Evolutionary conservation across 441 rosid genomes (phyloP), one percentile per base, ranked within the genome.

Genomic region (Eruca vesicaria): DNA sequence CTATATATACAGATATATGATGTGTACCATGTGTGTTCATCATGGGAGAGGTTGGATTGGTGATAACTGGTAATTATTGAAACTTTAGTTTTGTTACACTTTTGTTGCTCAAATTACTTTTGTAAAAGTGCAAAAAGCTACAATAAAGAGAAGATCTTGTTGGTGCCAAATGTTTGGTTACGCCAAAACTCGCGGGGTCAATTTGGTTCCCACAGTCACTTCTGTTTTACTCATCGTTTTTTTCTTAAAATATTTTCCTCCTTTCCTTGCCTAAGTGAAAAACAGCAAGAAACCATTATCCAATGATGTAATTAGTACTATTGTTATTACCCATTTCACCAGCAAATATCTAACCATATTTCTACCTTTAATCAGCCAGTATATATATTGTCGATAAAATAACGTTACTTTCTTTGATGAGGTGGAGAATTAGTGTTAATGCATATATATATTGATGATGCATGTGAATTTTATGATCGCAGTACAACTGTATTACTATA

Each of bases 121-220:
- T 62, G 73, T 29, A 73, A 78, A 78, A 78, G 74, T 78, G 70
- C 65, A 62, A 72, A 78, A 78, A 73, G 70, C 72, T 72, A 72
- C 33, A 57, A 66, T 58, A 66, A 65, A 71, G 63, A 63, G 75
- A 71, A 67, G 68, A 72, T 72, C 45, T 72, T 72, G 80, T 72
- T 78, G 77, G 78, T 72, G 66, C 60, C 8, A 78, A 41, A 32
- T 78, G 73, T 67, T 78, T 68, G 66, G 78, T 73, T 78, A 43
- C 60, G 66, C 81, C 81, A 72, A 67, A 78, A 72, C 78, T 78
- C 61, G 70, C 78, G 74, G 77, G 52, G 81, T 61, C 78, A 61
- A 72, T 72, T 67, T 78, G 21, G 59, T 68, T 67, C 69, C 53
- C 77, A n/a, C 63, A 43, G 23, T 78, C 66, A 78, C 61, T 73